Evolutionary conservation across 108 stramenopile genomes (phyloP).

Genomic region (Nitzschia sp.): DNA sequence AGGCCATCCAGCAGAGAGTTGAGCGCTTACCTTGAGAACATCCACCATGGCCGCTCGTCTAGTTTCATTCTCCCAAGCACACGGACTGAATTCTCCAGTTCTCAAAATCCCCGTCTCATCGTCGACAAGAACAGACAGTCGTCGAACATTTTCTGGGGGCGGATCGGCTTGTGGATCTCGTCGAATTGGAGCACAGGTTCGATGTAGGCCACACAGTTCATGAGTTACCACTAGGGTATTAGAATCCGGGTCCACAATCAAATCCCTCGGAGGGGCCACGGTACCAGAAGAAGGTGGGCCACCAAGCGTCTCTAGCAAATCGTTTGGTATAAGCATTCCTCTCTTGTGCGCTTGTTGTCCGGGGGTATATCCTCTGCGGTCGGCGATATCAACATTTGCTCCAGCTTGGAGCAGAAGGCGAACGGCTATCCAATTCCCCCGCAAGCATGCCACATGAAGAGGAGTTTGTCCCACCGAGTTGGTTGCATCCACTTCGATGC

Average conservation of each 20-base stretch:
- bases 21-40: conserved; percentile 64
- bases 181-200: conserved; percentile 82
- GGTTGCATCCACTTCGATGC: conserved; percentile 77
- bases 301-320: conserved; percentile 56
- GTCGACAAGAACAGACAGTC: conserved; percentile 80
- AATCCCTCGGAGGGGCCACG: conserved; percentile 64
- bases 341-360: conserved; percentile 75
- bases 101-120: conserved; percentile 79
- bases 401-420: conserved; percentile 68
- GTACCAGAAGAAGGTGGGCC: conserved; percentile 45
- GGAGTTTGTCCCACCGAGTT: conserved; percentile 83
- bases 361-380: conserved; percentile 80
- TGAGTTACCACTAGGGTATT: conserved; percentile 76
- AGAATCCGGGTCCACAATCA: conserved; percentile 83
- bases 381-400: conserved; percentile 55
- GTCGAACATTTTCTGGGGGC: conserved; percentile 86
- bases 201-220: conserved; percentile 78
- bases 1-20: too few species aligned
- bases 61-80: conserved; percentile 72
- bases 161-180: conserved; percentile 70
- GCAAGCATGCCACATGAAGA: conserved; percentile 72
- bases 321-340: conserved; percentile 85
- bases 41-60: conserved; percentile 81
- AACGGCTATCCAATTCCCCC: conserved; percentile 84
- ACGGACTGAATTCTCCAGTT: conserved; percentile 65